These are phyloP conservation scores for Blastobotrys aristatus DNA, from an alignment of 1,139 yeast species.

Conservation along the genomic window DNA sequence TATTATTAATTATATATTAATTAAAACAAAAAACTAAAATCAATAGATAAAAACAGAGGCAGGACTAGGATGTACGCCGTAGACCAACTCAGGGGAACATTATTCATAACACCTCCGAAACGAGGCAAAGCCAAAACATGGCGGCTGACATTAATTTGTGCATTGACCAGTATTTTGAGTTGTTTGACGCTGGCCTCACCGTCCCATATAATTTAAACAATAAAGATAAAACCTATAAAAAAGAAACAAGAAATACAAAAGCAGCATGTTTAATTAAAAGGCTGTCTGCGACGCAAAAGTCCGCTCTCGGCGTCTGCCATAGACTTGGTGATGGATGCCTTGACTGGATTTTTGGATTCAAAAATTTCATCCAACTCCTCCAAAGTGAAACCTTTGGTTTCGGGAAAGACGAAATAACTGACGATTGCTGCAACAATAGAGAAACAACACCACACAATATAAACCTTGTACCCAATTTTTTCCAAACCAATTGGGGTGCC, in stretches of 20 bases:
- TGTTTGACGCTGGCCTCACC: background rate
- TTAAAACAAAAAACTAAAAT: background rate
- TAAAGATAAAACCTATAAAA: background rate
- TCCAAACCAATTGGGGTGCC: constrained; percentile 55
- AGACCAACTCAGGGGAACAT: no score
- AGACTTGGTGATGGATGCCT: constrained; percentile 6
- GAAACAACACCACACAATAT: constrained; percentile 41
- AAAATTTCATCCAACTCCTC: constrained; percentile 58
- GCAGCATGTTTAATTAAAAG: no score
- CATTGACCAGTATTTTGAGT: background rate
- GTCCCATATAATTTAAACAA: no score
- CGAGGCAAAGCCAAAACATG: no score
- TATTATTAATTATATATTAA: background rate
- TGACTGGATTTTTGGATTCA: constrained; percentile 47
- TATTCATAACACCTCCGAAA: no score
- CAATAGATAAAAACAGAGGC: no score
- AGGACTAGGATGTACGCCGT: no score
- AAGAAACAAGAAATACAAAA: no score
- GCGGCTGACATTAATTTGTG: no score
- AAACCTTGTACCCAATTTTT: constrained; percentile 52
- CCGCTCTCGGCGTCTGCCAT: background rate
- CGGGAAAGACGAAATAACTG: constrained; percentile 49
- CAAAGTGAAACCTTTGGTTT: constrained; percentile 54
- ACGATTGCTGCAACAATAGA: constrained; percentile 17
- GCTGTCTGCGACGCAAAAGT: background rate